Evolutionary conservation across 768 basidiomycete species (phyloP), one percentile per base, ranked within the genome.

Genomic region (Pisolithus marmoratus): DNA sequence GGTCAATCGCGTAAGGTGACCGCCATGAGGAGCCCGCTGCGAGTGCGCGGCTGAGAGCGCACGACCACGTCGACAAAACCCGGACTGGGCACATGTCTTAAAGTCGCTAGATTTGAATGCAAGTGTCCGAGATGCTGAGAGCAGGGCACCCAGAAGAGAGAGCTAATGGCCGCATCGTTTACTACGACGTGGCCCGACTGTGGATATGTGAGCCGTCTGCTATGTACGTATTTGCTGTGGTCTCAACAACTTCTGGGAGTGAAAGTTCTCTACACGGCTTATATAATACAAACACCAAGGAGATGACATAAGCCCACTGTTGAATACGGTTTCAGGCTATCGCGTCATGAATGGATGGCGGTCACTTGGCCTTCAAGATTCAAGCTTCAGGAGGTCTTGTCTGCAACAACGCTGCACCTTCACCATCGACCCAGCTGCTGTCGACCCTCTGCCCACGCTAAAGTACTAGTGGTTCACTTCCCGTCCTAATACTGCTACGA

Each of bases 1-100:
- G 64, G 51, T 85, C 79, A 23, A 97, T 65, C 3, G 85, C 81
- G 74, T 98, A 99, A 1, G 95, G 95, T 0, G 94, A 96, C 37
- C 70, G 74, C 89, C 94, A 97, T 4, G 74, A 68, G 12, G 73
- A 66, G 27, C 70, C 68, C 8, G 77, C 75, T 49, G 80, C 80
- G 38, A 73, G 73, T 5, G 90, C 87, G 44, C 91, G 82, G 78
- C 73, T 52, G 92, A 81, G 42, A 99, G 81, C 0, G 87, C 88
- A 44, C 95, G 84, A 48, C 94, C 92, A 42, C 87, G 72, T n/a
- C 90, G 81, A 74, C 96, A 98, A 71, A 99, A 98, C 19, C 90
- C 94, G 0, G 92, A 82, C 69, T 98, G 91, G n/a, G 79, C 77
- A 63, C 96, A 98, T 52, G 83, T 91, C 70, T 96, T 97, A 79